phyloP scores from a whole-genome alignment of 2,329 filamentous ascomycete species.

The Diaporthe batatas region DNA sequence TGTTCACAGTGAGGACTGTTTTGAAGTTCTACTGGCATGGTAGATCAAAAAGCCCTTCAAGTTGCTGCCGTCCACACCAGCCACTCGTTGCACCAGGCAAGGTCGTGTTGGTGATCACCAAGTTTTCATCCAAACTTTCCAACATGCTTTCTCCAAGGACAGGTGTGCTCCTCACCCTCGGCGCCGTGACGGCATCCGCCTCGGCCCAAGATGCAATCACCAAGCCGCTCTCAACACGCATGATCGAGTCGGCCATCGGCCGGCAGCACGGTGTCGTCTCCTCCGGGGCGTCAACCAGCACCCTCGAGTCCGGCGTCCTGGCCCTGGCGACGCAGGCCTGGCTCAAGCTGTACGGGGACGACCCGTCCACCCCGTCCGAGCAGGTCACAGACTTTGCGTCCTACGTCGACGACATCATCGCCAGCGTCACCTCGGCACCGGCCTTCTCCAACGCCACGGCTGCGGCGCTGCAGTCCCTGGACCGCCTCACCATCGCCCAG shows the following conservation, averaged over 20 bases:
- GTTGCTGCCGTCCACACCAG: neutral
- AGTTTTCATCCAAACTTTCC: neutral
- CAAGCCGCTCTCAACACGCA: constrained; percentile 36
- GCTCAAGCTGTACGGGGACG: constrained; percentile 30
- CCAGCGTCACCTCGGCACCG: constrained; percentile 53
- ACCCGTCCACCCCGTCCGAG: neutral
- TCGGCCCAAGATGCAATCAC: constrained; percentile 9
- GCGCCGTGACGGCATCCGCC: neutral
- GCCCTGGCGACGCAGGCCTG: constrained; percentile 39
- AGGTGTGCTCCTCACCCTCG: constrained; percentile 10
- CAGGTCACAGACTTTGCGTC: neutral
- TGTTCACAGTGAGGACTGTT: neutral
- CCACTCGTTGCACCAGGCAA: neutral
- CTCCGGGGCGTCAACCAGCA: constrained; percentile 35
- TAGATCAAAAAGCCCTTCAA: neutral
- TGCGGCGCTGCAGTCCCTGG: constrained; percentile 35
- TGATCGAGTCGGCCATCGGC: constrained; percentile 39
- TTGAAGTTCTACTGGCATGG: neutral
- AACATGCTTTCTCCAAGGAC: constrained; percentile 9
- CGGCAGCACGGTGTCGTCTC: constrained; percentile 40
- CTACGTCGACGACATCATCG: constrained; percentile 52
- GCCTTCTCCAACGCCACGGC: constrained; percentile 51
- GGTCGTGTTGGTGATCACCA: neutral
- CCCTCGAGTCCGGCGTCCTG: constrained; percentile 39
- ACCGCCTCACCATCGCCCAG: constrained; percentile 40